Base-by-base conservation (phyloP, 352 stramenopile species). In the Globisporangium cystogenes region DNA sequence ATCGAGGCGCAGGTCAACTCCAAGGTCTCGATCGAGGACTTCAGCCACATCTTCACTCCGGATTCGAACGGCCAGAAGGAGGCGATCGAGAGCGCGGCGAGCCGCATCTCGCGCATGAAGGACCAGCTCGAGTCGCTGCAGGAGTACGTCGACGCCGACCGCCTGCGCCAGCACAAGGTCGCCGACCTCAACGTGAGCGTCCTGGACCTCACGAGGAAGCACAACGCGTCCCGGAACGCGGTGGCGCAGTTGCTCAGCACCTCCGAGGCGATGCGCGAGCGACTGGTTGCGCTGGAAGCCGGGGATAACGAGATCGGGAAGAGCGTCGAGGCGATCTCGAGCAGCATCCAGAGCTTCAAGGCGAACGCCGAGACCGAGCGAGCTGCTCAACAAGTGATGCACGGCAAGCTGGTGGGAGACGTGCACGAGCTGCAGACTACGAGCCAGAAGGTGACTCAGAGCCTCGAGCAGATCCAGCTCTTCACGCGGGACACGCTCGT, bases 21-120 rank as follows among this genome's bases (percentile, higher is more conserved):
- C 15, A 86, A 89, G 51, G 44, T 89, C 6, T 69, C 64, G 3
- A 74, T 85, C 29, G 65, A 76, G n/a, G 76, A 86, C 61, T 87
- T 86, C 31, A 77, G 81, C 24, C 64, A 62, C 24, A 78, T 89
- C 20, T 89, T 86, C 63, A 82, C 82, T 33, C 69, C 68, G 0
- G 71, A 85, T 10, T 49, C 61, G 15, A 76, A 72, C 2, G 71
- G 66, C 11, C 74, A 85, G 42, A 81, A 74, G 24, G 60, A 62
- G 2, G 72, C 70, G 15, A 58, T 84, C 40, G 72, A 87, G 15
- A 68, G 47, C 0, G 76, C 76, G 29, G 72, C 76, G 5, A 53
- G 65, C 11, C 51, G 60, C 8, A 68, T 87, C 46, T 64, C 72
- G 2, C 70, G 70, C 39, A 87, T 87, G 67, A 78, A 65, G 35